These are phyloP conservation scores for Aspergillus puulaauensis DNA, from an alignment of 2,329 filamentous ascomycete species.

Conservation along the genomic window DNA sequence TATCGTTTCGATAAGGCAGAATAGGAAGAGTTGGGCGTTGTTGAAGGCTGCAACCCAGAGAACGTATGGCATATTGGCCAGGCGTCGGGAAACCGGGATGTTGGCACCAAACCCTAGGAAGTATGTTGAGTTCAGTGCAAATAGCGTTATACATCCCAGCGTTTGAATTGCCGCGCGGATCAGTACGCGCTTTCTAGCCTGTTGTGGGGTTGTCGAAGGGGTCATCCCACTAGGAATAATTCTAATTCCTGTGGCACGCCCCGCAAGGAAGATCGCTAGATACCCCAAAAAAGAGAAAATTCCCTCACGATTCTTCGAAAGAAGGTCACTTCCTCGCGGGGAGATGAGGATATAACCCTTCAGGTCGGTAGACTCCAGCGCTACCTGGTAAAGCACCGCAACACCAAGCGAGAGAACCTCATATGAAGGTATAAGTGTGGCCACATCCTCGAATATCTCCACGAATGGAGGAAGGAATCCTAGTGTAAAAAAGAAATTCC, in stretches of 20 bases:
- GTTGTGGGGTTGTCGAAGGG: conserved; percentile 44
- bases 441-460: conserved; percentile 73
- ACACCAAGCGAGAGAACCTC: conserved; percentile 71
- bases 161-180: conserved; percentile 65
- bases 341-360: conserved; percentile 81
- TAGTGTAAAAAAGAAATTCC: conserved; percentile 99
- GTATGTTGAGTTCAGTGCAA: conserved; percentile 67
- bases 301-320: conserved; percentile 91
- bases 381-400: conserved; percentile 68
- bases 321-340: conserved; percentile 67
- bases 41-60: conserved; percentile 94
- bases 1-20: conserved; percentile 72
- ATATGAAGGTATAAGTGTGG: conserved; percentile 72
- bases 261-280: conserved; percentile 88
- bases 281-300: conserved; percentile 95
- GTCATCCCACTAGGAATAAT: conserved; percentile 66
- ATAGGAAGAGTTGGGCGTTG: conserved; percentile 74
- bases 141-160: conserved; percentile 67
- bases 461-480: conserved; percentile 86
- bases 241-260: conserved; percentile 78
- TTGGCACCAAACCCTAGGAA: conserved; percentile 63
- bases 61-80: conserved; percentile 92
- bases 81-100: conserved; percentile 76
- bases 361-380: conserved; percentile 73
- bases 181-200: conserved; percentile 57